A percentile compares a stretch with the other conserved stretches of the same genome.
Conservation (phyloP, 768 basidiomycete species). For the Trametes cubensis region DNA sequence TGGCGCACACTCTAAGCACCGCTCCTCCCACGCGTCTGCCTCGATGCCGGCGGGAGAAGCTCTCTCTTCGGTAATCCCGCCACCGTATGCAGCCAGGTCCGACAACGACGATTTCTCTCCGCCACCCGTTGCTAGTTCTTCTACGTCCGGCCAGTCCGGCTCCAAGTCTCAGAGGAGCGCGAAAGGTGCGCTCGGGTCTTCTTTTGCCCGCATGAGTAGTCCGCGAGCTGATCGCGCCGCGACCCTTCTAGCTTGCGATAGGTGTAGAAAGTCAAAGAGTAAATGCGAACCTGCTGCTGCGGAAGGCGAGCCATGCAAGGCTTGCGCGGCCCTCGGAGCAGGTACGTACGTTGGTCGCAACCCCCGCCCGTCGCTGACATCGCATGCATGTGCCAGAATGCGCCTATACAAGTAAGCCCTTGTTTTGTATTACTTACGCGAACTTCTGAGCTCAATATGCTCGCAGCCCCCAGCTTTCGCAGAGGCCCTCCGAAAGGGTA, state of each 20-base stretch:
- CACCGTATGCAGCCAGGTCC: background rate
- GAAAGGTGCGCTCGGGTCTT: slow-evolving; percentile 8
- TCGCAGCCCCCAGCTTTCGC: slow-evolving; percentile 71
- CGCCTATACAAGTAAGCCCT: slow-evolving; percentile 8
- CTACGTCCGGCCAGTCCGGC: background rate
- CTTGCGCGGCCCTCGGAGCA: slow-evolving; percentile 51
- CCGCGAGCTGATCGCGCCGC: too few relatives aligned
- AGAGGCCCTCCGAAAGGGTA: slow-evolving; percentile 92
- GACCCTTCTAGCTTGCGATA: slow-evolving; percentile 69
- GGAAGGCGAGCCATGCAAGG: slow-evolving; percentile 60
- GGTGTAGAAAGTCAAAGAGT: slow-evolving; percentile 85
- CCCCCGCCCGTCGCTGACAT: too few relatives aligned
- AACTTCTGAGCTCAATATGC: background rate
- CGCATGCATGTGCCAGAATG: slow-evolving; percentile 12
- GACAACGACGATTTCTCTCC: slow-evolving; percentile 2
- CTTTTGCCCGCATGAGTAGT: background rate
- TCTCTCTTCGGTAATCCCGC: background rate
- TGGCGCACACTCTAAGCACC: background rate
- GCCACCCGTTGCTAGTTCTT: background rate
- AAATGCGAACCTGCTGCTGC: slow-evolving; percentile 77
- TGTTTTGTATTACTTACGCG: too few relatives aligned
- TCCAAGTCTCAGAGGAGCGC: slow-evolving; percentile 16
- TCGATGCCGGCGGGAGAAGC: slow-evolving; percentile 1
- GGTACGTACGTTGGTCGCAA: slow-evolving; percentile 41
- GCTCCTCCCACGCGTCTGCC: background rate